Evolutionary conservation across 192 early-diverging fungal genomes (phyloP), one percentile per base, ranked within the genome.

Genomic region (Coemansia guatemalensis): DNA sequence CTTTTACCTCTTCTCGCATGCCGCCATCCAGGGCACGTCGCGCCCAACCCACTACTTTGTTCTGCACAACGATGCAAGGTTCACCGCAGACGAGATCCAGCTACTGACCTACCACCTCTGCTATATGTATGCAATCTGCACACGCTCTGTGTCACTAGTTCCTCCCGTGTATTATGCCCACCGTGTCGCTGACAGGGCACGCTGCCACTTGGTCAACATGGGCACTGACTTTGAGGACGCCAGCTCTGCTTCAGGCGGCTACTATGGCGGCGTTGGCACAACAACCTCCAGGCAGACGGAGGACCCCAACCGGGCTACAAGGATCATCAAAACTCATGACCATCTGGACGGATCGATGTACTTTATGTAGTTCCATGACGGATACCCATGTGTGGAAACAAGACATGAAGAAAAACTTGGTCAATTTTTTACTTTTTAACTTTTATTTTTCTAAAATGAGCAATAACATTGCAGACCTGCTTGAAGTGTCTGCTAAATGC

Each of bases 121-220:
- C 68, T 96, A 93, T 67, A 78, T 93, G 32, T 98, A 93, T 75
- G 90, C 89, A 32, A 85, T 93, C 54, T 90, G 90, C 49, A 96
- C 95, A 0, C 87, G 94, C 23, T 86, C 89, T 0, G 96, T 98
- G 2, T 91, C 90, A 1, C 87, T 97, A 6, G 86, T 88, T 0
- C 93, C 95, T 6, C 92, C 95, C 0, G 93, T 88, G 8, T 98
- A 97, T 84, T 95, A 97, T 65, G 94, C 95, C 9, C 90, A 97
- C 72, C 69, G 96, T n/a, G 89, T 95, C 3, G 91, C 92, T 9
- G 88, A 87, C 21, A 84, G 93, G 18, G 93, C 92, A 1, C 87
- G 93, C 53, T 95, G 90, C 85, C 95, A 95, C 48, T 30, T 79
- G 52, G 67, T 70, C 21, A 64, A 73, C 30, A 70, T 79, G 70